A percentile compares a stretch with the other conserved stretches of the same genome.
Conservation (phyloP, 306 rosid species). For the Lathyrus sativus region DNA sequence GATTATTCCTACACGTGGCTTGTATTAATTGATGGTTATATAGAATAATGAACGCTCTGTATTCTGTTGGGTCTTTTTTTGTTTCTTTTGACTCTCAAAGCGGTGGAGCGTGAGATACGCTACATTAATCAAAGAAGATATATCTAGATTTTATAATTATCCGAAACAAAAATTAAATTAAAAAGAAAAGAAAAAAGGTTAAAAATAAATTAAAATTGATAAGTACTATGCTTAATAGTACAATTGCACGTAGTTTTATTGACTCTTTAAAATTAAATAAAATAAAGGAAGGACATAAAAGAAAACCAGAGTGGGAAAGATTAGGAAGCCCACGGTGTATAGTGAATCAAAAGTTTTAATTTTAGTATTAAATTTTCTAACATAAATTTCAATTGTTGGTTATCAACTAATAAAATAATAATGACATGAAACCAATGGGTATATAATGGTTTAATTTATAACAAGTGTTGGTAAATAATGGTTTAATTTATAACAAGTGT, state of each 20-base stretch:
- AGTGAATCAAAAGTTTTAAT: not conserved
- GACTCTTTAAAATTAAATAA: not conserved
- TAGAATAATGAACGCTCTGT: conserved; percentile 9
- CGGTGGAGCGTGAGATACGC: conserved; percentile 43
- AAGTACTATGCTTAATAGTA: not conserved
- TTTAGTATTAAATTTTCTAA: not conserved
- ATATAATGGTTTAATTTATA: not conserved
- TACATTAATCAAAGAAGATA: conserved; percentile 26
- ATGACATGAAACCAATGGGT: not conserved
- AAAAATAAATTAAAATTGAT: too few species aligned
- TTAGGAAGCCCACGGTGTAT: conserved; percentile 31
- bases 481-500: not conserved
- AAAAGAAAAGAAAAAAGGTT: too few species aligned
- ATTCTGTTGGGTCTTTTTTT: not conserved
- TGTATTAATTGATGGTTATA: not conserved
- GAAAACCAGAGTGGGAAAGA: not conserved
- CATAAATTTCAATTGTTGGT: not conserved
- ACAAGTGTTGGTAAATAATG: not conserved
- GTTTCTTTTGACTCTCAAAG: conserved; percentile 19
- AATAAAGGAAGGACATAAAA: not conserved
- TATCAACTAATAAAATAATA: not conserved
- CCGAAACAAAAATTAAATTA: not conserved
- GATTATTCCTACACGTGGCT: conserved; percentile 28
- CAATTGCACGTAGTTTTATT: not conserved
- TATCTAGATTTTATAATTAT: not conserved